Base-by-base conservation (phyloP, 2,329 filamentous ascomycete species). In the Chrysoporthe puriensis region DNA sequence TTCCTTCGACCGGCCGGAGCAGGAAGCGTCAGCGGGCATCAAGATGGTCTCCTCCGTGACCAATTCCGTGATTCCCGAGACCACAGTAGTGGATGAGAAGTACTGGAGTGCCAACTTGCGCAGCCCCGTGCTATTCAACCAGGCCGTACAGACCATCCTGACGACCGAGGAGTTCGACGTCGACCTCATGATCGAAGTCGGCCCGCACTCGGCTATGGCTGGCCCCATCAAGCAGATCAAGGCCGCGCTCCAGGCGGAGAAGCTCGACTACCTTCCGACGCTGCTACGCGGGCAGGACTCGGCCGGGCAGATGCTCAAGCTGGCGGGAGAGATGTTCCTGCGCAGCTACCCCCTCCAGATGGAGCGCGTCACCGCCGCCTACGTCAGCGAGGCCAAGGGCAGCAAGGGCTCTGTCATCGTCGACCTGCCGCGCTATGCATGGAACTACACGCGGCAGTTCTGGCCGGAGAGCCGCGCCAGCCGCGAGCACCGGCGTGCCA, bases 181-280 rank as follows among this genome's bases (percentile, higher is more conserved):
- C n/a, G 60, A 66, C 46, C 48, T 75, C 6, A 61, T 74, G 0
- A n/a, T 80, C 2, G 78, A 80, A 56, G 60, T 80, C 4, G 78
- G 79, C 0, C 78, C 79, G 2, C 78, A 80, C 57, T 76, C 81
- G 0, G 80, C 81, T 0, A 75, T 85, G 0, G 77, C 79, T 63
- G 79, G 78, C 0, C 83, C 83, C 3, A 57, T 77, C 0, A 74
- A 72, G 4, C 76, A 83, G 63, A 80, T 73, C 70, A 73, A 8
- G 56, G 70, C 46, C 9, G 44, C 14, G 50, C 48, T 13, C 34
- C 32, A 36, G 11, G 32, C 40, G 32, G 42, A 54, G 34, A 59
- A 62, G 6, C 21, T 56, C 3, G 21, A 44, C 16, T 70, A 70
- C 60, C 6, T 62, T 7, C 13, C 63, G 11, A 43, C 66, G 4